Percentiles rank a stretch among this genome's conserved stretches.
These are phyloP conservation scores for Oenanthe javanica DNA, from an alignment of 140 eudicot species.

Conservation along the genomic window DNA sequence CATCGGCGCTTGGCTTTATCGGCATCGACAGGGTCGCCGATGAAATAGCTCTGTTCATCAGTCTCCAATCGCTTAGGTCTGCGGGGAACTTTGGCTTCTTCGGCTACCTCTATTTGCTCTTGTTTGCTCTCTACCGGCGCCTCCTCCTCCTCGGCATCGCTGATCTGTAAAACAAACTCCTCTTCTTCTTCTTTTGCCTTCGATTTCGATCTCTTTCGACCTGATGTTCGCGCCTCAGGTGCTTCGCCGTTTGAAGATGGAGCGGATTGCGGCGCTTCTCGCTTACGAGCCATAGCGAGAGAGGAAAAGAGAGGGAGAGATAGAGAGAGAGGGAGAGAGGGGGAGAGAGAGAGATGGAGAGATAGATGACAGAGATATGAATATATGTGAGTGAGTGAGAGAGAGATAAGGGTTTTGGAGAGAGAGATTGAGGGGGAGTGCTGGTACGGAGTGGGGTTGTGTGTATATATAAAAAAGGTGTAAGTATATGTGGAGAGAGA, in stretches of 20 bases:
- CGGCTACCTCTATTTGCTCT: not conserved
- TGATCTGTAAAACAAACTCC: not conserved
- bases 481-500: not conserved
- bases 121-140: not conserved
- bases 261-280: not conserved
- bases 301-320: not conserved
- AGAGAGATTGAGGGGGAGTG: too few relatives aligned
- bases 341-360: not conserved
- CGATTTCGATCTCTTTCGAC: not conserved
- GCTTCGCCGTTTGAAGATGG: not conserved
- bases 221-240: not conserved
- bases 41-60: not conserved
- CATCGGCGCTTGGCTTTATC: not conserved
- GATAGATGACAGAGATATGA: too few relatives aligned
- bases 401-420: too few relatives aligned
- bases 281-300: not conserved
- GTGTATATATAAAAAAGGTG: not conserved
- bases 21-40: not conserved
- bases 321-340: not conserved
- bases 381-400: too few relatives aligned
- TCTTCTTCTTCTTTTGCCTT: not conserved
- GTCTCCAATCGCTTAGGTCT: not conserved
- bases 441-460: not conserved
- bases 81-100: not conserved
- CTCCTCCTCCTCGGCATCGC: not conserved